Evolutionary conservation across 768 basidiomycete genomes (phyloP).

Genomic region (Dioszegia aurantiaca): DNA sequence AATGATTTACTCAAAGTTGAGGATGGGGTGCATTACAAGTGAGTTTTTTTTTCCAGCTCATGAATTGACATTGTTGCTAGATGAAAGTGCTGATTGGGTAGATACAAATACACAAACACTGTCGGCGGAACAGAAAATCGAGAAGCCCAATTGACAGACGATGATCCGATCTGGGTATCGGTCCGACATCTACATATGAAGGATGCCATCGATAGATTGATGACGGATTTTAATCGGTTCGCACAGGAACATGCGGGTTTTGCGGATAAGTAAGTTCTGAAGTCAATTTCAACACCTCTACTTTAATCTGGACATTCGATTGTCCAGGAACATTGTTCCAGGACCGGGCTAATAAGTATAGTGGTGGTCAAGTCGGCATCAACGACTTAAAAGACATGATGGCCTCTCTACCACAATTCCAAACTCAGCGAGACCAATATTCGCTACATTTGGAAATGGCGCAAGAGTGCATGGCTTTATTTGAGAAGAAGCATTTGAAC

Average conservation of each 20-base stretch:
- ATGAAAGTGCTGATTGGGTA: slow-evolving; percentile 52
- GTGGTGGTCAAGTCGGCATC: slow-evolving; percentile 77
- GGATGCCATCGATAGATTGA: slow-evolving; percentile 94
- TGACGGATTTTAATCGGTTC: slow-evolving; percentile 93
- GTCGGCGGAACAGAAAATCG: slow-evolving; percentile 81
- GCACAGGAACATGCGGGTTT: slow-evolving; percentile 91
- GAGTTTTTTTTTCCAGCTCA: slow-evolving; percentile 54
- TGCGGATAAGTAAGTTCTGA: slow-evolving; percentile 60
- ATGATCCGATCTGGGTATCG: slow-evolving; percentile 84
- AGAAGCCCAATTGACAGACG: slow-evolving; percentile 76
- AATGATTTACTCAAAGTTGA: slow-evolving; percentile 88
- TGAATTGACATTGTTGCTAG: too few relatives aligned
- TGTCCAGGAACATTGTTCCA: background rate
- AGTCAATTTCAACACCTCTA: too few relatives aligned
- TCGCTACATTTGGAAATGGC: slow-evolving; percentile 97
- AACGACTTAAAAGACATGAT: slow-evolving; percentile 99
- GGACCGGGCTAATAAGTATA: slow-evolving; percentile 40
- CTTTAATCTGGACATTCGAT: too few relatives aligned
- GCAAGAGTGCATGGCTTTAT: slow-evolving; percentile 91
- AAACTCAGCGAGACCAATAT: slow-evolving; percentile 93
- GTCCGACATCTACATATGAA: slow-evolving; percentile 98
- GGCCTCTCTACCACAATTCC: slow-evolving; percentile 86
- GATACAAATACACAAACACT: slow-evolving; percentile 91
- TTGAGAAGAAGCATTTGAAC: slow-evolving; percentile 81
- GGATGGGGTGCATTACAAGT: slow-evolving; percentile 83